Base-by-base conservation (phyloP, 2,329 filamentous ascomycete species). In the Apiospora marii region DNA sequence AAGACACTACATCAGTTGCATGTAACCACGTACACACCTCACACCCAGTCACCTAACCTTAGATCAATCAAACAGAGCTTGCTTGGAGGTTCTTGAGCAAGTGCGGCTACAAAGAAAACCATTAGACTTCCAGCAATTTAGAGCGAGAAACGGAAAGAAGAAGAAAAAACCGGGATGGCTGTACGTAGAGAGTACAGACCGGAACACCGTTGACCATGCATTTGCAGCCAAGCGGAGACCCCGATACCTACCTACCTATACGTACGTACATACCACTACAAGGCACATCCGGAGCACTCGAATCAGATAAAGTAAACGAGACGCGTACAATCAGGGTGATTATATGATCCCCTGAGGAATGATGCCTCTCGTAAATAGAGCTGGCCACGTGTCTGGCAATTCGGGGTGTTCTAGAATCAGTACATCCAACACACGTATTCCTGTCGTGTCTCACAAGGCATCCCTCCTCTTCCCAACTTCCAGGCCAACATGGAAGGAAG, bases 361-460 rank as follows among this genome's bases (percentile, higher is more conserved):
- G 30, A 37, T 61, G 37, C 53, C 30, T 30, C 16, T 22, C 30
- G 53, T 16, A 37, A 37, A 61, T 37, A 61, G 53, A 61, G 53
- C 53, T 37, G 58, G 58, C 58, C 58, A 64, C 58, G 58, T 64
- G 58, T 64, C 58, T 64, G 58, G 58, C 44, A 49, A 30, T 37
- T 49, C 67, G 37, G 67, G 49, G 67, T 69, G 27, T 69, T 49
- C 44, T 49, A 49, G 67, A 69, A 69, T 49, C 37, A 46, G 48
- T 46, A 69, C 67, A 48, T 69, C 44, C 67, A 48, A 16, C 43
- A 34, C 34, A 69, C 58, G 58, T 41, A 41, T 64, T 10, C 58
- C n/a, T 64, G 19, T 64, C 58, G 19, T 41, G 58, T 64, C 58
- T 64, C 19, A 64, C 58, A 41, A 64, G 58, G n/a, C 58, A 64